Conservation (phyloP, 129 eudicot species). For the sunflower (Helianthus annuus) region HanXRQr2.0-SUNRISE NC_035436.2:186105547-186106046, state of each 20-base stretch:
- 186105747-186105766: conserved; percentile 8
- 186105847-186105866: neutral
- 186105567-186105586: neutral
- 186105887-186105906: too few relatives aligned
- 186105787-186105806: conserved; percentile 13
- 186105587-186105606: neutral
- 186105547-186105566: conserved; percentile 4
- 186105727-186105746: conserved; percentile 23
- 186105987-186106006: too few relatives aligned
- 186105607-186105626: conserved; percentile 20
- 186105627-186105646: conserved; percentile 25
- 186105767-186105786: conserved; percentile 39
- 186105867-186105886: neutral
- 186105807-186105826: conserved; percentile 19
- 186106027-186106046: too few relatives aligned
- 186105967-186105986: too few relatives aligned
- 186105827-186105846: neutral
- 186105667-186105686: neutral
- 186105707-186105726: conserved; percentile 5
- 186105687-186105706: conserved; percentile 6
- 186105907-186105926: too few relatives aligned
- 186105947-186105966: too few relatives aligned
- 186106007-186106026: too few relatives aligned
- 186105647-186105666: conserved; percentile 27
- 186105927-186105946: too few relatives aligned